phyloP scores from a whole-genome alignment of 495 filamentous ascomycete species.

The Lophiostoma macrostomum region DNA sequence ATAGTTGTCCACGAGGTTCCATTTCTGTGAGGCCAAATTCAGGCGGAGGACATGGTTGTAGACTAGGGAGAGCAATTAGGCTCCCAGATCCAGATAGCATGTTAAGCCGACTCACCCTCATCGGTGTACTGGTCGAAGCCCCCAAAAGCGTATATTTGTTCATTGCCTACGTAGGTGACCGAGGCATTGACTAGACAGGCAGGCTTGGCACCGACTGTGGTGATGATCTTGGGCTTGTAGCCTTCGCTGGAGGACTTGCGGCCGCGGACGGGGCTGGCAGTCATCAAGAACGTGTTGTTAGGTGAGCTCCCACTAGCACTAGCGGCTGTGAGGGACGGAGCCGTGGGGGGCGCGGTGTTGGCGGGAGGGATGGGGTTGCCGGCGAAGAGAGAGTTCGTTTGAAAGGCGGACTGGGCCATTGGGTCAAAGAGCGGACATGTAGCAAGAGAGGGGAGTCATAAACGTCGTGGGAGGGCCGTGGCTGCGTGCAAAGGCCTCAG shows the following conservation, averaged over 20 bases:
- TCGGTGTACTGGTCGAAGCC: slow-evolving; percentile 99
- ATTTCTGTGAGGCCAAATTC: slow-evolving; percentile 80
- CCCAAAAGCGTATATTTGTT: slow-evolving; percentile 95
- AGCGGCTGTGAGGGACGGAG: slow-evolving; percentile 43
- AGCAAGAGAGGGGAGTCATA: slow-evolving; percentile 1
- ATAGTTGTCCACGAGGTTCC: slow-evolving; percentile 96
- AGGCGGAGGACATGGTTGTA: slow-evolving; percentile 95
- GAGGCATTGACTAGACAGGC: slow-evolving; percentile 97
- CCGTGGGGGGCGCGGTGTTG: slow-evolving; percentile 17
- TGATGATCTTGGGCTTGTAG: slow-evolving; percentile 75
- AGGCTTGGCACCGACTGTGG: slow-evolving; percentile 74
- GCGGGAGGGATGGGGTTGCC: slow-evolving; percentile 7
- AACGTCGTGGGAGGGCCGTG: neutral
- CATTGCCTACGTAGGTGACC: slow-evolving; percentile 92
- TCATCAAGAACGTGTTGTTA: slow-evolving; percentile 78
- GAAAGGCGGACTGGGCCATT: slow-evolving; percentile 24
- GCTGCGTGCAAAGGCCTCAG: neutral
- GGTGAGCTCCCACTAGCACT: slow-evolving; percentile 45
- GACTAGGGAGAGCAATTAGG: slow-evolving; percentile 49
- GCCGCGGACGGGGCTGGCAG: slow-evolving; percentile 67
- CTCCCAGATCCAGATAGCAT: neutral
- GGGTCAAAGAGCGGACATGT: slow-evolving; percentile 1
- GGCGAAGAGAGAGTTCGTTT: slow-evolving; percentile 19
- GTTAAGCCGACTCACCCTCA: slow-evolving; percentile 56
- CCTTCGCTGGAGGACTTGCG: slow-evolving; percentile 56